phyloP scores from a whole-genome alignment of 805 yeast species.

The Helenozyma rhizophorensis region DNA sequence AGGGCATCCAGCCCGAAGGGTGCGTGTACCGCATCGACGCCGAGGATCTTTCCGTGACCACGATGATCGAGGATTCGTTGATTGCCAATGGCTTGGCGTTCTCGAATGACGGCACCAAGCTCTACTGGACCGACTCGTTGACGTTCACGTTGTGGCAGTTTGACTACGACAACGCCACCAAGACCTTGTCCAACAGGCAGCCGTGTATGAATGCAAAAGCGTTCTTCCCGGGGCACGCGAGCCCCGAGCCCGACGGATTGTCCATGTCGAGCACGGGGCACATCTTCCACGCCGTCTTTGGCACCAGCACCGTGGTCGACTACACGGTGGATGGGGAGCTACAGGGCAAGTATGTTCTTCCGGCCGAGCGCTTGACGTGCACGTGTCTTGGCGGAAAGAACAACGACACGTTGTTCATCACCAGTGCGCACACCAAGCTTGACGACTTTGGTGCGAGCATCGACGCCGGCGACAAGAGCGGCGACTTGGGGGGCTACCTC shows the following conservation, averaged over 20 bases:
- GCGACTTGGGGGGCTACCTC: constrained; percentile 61
- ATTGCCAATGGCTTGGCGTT: constrained; percentile 68
- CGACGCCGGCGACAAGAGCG: constrained; percentile 21
- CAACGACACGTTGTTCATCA: constrained; percentile 57
- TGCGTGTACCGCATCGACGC: constrained; percentile 32
- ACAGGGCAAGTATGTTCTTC: constrained; percentile 49
- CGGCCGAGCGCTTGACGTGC: constrained; percentile 60
- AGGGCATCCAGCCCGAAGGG: constrained; percentile 47
- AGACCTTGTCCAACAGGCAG: constrained; percentile 24
- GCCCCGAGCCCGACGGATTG: constrained; percentile 79
- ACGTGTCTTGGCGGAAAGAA: constrained; percentile 56
- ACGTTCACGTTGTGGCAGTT: constrained; percentile 32
- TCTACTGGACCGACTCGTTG: constrained; percentile 41
- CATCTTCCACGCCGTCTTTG: constrained; percentile 66
- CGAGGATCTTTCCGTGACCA: constrained; percentile 25
- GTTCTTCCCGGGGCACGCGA: constrained; percentile 16
- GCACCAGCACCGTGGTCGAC: constrained; percentile 53
- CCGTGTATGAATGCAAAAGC: constrained; percentile 18
- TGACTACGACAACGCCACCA: constrained; percentile 31
- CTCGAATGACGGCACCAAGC: constrained; percentile 21
- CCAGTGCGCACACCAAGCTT: constrained; percentile 55
- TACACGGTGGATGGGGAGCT: constrained; percentile 47
- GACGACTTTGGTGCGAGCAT: constrained; percentile 30
- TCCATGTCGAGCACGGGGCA: constrained; percentile 51
- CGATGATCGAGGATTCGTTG: constrained; percentile 28